Evolutionary conservation across 768 basidiomycete species (phyloP), one percentile per base, ranked within the genome.

Genomic region (Pleurotus salmoneostramineus): DNA sequence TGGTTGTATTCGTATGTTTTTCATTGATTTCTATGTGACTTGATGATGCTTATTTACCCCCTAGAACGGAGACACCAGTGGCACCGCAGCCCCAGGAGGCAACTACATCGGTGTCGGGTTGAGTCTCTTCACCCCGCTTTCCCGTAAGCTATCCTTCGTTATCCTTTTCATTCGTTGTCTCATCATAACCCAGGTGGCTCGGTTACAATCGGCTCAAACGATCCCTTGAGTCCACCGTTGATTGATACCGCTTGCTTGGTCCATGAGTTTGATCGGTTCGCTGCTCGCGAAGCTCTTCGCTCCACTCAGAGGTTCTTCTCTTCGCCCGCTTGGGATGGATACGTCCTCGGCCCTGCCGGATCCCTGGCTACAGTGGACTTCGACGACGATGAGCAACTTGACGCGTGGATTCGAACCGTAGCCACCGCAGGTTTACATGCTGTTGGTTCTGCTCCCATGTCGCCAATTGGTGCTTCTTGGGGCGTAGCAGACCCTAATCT

Each of bases 161-260:
- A 14, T n/a, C 12, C 27, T 15, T 3, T 10, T 46, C 46, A n/a
- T 27, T 10, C n/a, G 17, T 17, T n/a, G 12, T 45, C 5, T 35
- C 6, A 7, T 43, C 15, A 5, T 17, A 10, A n/a, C 14, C n/a
- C 45, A 77, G 75, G 74, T 54, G 77, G 77, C 21, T 65, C 64
- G 8, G 58, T 76, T n/a, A 71, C 65, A 11, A 60, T 83, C 40
- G 74, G 68, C 43, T 77, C 79, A 12, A 72, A 68, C 21, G 67
- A 77, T 62, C 74, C 82, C 7, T 82, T 83, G 66, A 70, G 69
- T 33, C 42, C 68, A 27, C 83, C 84, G 0, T 54, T 71, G 32
- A 82, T 86, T 64, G 73, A 86, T 62, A 79, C 82, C 3, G 74
- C 74, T 47, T 76, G 79, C 66, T 69, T 80, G 17, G 65, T 56